Evolutionary conservation across 257 asterid genomes (phyloP).

Genomic region (Nicotiana benthamiana): DNA sequence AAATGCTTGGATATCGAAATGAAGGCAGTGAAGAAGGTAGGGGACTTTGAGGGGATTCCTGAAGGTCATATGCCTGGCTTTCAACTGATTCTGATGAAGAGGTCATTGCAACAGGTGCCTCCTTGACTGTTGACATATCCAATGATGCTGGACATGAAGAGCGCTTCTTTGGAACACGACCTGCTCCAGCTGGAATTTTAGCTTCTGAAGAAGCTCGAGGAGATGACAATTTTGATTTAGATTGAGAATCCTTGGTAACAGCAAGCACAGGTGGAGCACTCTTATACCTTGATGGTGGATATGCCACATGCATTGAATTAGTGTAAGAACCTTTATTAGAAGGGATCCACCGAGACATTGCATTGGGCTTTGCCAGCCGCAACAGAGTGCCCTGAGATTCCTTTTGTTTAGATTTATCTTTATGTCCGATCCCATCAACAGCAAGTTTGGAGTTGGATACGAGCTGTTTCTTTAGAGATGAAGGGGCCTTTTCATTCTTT

Average conservation of each 20-base stretch:
- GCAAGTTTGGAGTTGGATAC: constrained; percentile 36
- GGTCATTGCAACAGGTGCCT: constrained; percentile 21
- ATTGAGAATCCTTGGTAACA: constrained; percentile 46
- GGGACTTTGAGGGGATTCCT: constrained; percentile 2
- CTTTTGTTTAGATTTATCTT: constrained; percentile 54
- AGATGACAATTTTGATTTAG: constrained; percentile 44
- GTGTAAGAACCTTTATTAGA: constrained; percentile 83
- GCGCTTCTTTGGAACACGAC: constrained; percentile 29
- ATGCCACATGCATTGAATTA: constrained; percentile 83
- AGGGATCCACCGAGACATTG: constrained; percentile 92
- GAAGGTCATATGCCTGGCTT: neutral
- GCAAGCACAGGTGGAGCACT: constrained; percentile 80
- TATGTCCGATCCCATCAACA: constrained; percentile 42
- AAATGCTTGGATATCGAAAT: constrained; percentile 2
- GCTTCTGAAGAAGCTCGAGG: constrained; percentile 44
- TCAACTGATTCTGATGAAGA: constrained; percentile 16
- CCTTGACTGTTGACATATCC: constrained; percentile 32
- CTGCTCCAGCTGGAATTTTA: constrained; percentile 27
- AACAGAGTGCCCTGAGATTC: constrained; percentile 32
- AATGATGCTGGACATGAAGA: constrained; percentile 41
- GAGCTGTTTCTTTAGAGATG: constrained; percentile 37
- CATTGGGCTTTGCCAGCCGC: constrained; percentile 66
- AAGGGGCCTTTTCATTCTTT: constrained; percentile 48
- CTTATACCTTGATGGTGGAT: constrained; percentile 79
- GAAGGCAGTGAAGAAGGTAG: neutral